These are phyloP conservation scores for Houttuynia cordata DNA, from an alignment of 164 flowering plant species.

Conservation along the genomic window DNA sequence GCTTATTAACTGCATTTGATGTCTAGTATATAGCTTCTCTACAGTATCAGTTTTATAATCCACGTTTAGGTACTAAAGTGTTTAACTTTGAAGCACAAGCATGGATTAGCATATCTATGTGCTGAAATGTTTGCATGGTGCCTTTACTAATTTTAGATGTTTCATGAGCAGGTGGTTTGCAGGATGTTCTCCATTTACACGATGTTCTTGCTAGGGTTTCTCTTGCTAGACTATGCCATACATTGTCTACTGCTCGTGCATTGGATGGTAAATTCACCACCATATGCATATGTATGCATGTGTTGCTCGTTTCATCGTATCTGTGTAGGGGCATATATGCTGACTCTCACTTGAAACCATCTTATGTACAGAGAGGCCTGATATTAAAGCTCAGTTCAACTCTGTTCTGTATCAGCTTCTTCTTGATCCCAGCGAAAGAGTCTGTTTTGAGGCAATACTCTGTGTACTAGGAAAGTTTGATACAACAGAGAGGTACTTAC, in stretches of 20 bases:
- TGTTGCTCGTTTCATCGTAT: not conserved
- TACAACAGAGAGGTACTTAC: conserved; percentile 59
- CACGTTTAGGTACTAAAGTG: not conserved
- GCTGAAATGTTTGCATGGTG: not conserved
- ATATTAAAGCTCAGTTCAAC: conserved; percentile 78
- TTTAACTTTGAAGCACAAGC: not conserved
- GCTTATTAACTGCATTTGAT: no score
- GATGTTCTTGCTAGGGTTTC: conserved; percentile 98
- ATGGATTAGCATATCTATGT: not conserved
- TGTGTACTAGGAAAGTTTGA: conserved; percentile 89
- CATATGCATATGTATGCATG: not conserved
- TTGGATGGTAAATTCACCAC: conserved; percentile 58
- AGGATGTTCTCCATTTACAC: conserved; percentile 90
- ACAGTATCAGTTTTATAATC: not conserved
- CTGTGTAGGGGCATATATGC: not conserved
- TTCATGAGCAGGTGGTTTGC: conserved; percentile 65
- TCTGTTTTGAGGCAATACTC: conserved; percentile 92
- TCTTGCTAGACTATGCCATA: conserved; percentile 82
- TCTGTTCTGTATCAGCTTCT: conserved; percentile 93
- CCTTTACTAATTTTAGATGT: not conserved
- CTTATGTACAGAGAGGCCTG: conserved; percentile 71
- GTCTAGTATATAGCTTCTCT: no score
- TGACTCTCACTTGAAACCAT: conserved; percentile 1
- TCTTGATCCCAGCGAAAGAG: conserved; percentile 97
- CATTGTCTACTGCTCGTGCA: conserved; percentile 79